phyloP scores from a whole-genome alignment of 495 filamentous ascomycete genomes.

The Neurospora terricola region DNA sequence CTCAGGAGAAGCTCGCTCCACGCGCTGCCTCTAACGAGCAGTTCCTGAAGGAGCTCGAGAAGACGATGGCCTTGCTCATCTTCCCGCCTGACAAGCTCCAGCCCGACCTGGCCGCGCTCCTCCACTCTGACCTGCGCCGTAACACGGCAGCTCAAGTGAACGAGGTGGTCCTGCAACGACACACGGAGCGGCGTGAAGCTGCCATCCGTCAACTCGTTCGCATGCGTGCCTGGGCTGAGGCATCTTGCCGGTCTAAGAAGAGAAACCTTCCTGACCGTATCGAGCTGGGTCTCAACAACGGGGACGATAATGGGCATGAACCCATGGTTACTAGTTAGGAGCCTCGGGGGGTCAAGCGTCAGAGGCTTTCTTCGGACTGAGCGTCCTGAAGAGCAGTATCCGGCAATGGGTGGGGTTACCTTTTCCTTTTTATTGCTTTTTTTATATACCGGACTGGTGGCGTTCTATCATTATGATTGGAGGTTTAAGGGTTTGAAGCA shows the following conservation, averaged over 20 bases:
- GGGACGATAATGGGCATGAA: slow-evolving; percentile 41
- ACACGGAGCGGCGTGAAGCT: slow-evolving; percentile 64
- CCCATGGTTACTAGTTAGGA: slow-evolving; percentile 45
- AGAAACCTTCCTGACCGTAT: slow-evolving; percentile 64
- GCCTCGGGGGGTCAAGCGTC: not conserved
- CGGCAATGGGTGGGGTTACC: not conserved
- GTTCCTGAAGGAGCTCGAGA: slow-evolving; percentile 81
- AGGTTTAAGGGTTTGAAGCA: not conserved
- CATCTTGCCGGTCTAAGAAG: slow-evolving; percentile 60
- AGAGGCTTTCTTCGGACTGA: not conserved
- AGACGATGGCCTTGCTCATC: slow-evolving; percentile 85
- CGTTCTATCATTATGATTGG: not conserved
- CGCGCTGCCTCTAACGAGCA: slow-evolving; percentile 70
- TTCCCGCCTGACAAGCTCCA: slow-evolving; percentile 64
- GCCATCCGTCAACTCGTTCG: slow-evolving; percentile 69
- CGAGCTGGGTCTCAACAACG: slow-evolving; percentile 57
- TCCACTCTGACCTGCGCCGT: slow-evolving; percentile 72
- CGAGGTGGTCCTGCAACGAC: slow-evolving; percentile 66
- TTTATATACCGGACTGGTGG: not conserved
- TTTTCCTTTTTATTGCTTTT: not conserved
- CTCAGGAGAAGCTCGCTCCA: slow-evolving; percentile 75
- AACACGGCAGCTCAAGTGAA: slow-evolving; percentile 78
- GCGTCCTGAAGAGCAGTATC: not conserved
- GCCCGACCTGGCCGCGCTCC: slow-evolving; percentile 61
- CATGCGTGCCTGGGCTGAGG: slow-evolving; percentile 78